Base-by-base conservation (phyloP, 106 monocot genomes). In the Dendrobium huoshanense region DNA sequence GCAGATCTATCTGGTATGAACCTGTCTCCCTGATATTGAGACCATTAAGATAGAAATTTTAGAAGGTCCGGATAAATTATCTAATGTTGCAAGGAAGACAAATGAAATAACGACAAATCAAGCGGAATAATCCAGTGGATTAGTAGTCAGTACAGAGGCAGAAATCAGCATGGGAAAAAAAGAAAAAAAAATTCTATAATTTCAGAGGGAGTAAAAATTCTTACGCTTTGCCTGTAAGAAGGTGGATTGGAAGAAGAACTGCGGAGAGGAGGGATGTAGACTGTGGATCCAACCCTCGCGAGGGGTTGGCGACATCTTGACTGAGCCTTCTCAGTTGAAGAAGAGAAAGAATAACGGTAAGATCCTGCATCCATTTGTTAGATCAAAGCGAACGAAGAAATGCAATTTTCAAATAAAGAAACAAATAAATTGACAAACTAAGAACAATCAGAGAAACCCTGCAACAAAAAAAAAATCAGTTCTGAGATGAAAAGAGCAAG, bases 1-100 rank as follows among this genome's bases (percentile, higher is more conserved):
- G 90, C 82, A 17, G 90, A 88, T 79, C 90, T 44, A 59, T 88
- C 86, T 11, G 90, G 93, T 43, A 93, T 93, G 82, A 93, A 93
- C 65, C 93, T 86, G 18, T 93, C 93, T 19, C 85, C 78, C 88
- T 87, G 74, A 9, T 42, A 78, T 24, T 2, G 55, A 74, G 51
- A 11, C 51, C 51, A 15, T 1, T 51, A 51, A 51, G 51, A 51
- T 13, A 15, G 2, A 51, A 13, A 16, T 51, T 51, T 51, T 15
- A 68, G 7, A 42, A 41, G 33, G 27, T 54, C 16, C 10, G 15
- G 51, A 51, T 37, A 33, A 78, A 4, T 27, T 51, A 7, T 3
- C n/a, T n/a, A 64, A 18, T 59, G 5, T 40, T 2, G 41, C 5
- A 6, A 41, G 13, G 25, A 54, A 29, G 43, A 78, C 31, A 0